phyloP scores from a whole-genome alignment of 345 rosid species.

The Syzygium oleosum region DNA sequence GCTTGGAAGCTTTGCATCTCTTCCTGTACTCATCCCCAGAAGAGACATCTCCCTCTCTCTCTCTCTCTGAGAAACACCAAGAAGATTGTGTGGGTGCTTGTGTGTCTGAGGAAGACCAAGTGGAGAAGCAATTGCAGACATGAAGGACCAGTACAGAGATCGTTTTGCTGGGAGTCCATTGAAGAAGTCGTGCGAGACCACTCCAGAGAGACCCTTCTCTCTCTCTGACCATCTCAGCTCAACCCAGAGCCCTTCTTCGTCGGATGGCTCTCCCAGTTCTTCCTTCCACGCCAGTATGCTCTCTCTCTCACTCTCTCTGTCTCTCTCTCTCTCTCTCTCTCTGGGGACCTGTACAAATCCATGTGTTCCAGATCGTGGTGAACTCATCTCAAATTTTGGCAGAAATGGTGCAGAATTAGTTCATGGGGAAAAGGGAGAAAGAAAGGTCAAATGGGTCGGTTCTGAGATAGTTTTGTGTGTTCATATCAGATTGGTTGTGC shows the following conservation, averaged over 20 bases:
- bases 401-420: neutral
- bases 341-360: neutral
- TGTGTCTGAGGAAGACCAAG: neutral
- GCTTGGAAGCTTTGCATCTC: neutral
- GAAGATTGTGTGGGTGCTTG: neutral
- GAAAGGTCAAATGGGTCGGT: neutral
- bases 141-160: neutral
- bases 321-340: neutral
- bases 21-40: neutral
- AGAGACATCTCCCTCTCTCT: neutral
- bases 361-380: neutral
- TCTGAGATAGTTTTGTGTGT: neutral
- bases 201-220: slow-evolving; percentile 16
- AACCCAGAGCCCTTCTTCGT: slow-evolving; percentile 9
- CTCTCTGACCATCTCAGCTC: slow-evolving; percentile 4
- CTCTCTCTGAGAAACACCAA: neutral
- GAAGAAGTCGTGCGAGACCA: slow-evolving; percentile 7
- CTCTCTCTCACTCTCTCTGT: neutral
- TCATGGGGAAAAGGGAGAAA: neutral
- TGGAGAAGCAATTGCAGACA: neutral
- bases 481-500: neutral
- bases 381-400: neutral
- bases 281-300: slow-evolving; percentile 1
- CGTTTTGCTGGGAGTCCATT: neutral
- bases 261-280: slow-evolving; percentile 1